A percentile compares a stretch with the other conserved stretches of the same genome.
Conservation (phyloP, 2,329 filamentous ascomycete genomes). For the Didymella pomorum region DNA sequence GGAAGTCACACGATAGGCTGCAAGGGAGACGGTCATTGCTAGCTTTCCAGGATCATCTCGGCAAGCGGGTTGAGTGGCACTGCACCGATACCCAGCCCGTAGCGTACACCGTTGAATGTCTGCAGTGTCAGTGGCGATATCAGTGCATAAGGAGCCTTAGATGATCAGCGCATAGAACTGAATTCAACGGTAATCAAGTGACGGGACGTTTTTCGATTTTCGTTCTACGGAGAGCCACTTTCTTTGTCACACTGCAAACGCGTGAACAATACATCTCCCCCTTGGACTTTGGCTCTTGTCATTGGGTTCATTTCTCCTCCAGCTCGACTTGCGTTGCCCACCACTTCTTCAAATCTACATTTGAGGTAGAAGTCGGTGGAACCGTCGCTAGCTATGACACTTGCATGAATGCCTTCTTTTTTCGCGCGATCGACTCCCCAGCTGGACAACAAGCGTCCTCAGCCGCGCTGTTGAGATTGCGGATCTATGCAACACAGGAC, state of each 20-base stretch:
- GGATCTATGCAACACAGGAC: conserved; percentile 52
- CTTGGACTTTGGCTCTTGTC: conserved; percentile 29
- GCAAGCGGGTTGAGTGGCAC: no score
- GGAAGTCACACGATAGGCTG: no score
- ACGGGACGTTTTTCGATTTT: no score
- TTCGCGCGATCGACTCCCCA: conserved; percentile 54
- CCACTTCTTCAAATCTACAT: conserved; percentile 47
- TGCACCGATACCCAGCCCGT: no score
- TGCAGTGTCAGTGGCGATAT: no score
- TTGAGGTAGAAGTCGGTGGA: conserved; percentile 54
- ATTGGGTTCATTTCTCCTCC: conserved; percentile 47
- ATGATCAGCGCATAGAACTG: no score
- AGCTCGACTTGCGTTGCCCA: conserved; percentile 39
- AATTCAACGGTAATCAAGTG: no score
- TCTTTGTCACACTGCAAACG: background rate
- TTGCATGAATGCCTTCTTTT: conserved; percentile 51
- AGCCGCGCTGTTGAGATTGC: conserved; percentile 48
- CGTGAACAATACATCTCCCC: conserved; percentile 47
- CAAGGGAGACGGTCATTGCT: no score
- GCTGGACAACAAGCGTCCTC: conserved; percentile 51
- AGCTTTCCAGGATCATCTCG: no score
- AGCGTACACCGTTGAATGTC: no score
- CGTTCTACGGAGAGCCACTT: background rate
- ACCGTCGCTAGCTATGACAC: conserved; percentile 50
- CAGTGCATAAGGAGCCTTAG: no score